A percentile compares a stretch with the other conserved stretches of the same genome.
phyloP scores from a whole-genome alignment of 805 yeast species.

The Clavispora fructus region DNA sequence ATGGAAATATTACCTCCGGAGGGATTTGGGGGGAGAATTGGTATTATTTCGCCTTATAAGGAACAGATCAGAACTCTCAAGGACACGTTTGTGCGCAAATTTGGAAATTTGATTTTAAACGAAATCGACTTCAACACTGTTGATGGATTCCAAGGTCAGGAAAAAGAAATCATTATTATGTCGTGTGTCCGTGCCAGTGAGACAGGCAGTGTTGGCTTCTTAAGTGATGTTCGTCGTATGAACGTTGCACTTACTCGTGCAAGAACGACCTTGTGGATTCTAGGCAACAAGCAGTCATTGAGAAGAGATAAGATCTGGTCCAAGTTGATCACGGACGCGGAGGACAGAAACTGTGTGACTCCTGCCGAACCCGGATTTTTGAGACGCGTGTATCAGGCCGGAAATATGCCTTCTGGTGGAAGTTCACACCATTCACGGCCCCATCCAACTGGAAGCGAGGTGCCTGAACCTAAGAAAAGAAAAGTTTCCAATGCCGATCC shows the following conservation, averaged over 20 bases:
- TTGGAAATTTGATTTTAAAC: constrained; percentile 58
- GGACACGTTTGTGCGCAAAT: constrained; percentile 49
- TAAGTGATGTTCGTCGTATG: constrained; percentile 90
- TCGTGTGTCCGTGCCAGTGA: constrained; percentile 91
- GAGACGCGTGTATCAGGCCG: neutral
- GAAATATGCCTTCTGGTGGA: neutral
- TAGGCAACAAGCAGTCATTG: constrained; percentile 74
- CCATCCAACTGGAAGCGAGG: neutral
- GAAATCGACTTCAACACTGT: constrained; percentile 88
- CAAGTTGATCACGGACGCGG: constrained; percentile 62
- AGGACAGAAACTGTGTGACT: constrained; percentile 34
- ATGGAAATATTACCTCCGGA: constrained; percentile 42
- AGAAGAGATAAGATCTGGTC: constrained; percentile 67
- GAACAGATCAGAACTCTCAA: constrained; percentile 69
- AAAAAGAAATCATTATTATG: constrained; percentile 86
- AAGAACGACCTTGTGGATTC: constrained; percentile 82
- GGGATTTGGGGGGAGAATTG: constrained; percentile 69
- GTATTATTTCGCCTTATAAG: constrained; percentile 91
- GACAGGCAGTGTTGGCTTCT: constrained; percentile 70
- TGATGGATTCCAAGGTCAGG: constrained; percentile 98
- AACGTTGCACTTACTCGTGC: constrained; percentile 97
- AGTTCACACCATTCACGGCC: neutral
- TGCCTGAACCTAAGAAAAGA: neutral
- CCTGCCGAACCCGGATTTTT: constrained; percentile 36
- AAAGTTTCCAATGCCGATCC: neutral